Evolutionary conservation across 1,284 basidiomycete genomes (phyloP), one percentile per base, ranked within the genome.

Genomic region (Chalciporus sp.): DNA sequence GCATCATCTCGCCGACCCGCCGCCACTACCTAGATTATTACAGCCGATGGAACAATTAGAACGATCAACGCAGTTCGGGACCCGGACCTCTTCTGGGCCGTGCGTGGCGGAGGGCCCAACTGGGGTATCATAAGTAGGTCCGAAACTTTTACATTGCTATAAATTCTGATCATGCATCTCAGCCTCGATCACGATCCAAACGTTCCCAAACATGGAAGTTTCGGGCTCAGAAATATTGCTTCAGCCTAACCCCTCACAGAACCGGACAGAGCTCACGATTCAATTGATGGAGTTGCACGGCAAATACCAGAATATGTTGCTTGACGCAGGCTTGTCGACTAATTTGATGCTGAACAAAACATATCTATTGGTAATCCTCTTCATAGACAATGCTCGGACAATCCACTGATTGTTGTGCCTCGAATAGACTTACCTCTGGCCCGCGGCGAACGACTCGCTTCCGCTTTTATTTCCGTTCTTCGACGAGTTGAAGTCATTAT

Each of bases 161-260:
- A 45, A 17, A 54, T 20, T 5, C 27, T 11, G 19, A 14, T 3
- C 3, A 10, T 3, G 4, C 12, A 12, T 10, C 12, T 9, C 6
- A 54, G 52, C 28, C 2, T 53, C 52, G 7, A 39, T 51, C 8
- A 53, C 47, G 17, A 51, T 53, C 8, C 48, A 53, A 39, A 29
- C 39, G 7, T 45, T 31, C 12, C 37, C 51, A 12, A 40, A 26
- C n/a, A 53, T 26, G 20, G 26, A 14, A 28, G 29, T 54, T 3
- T n/a, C 42, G 31, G 26, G 23, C 9, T 53, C 35, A n/a, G 16
- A 20, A 17, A n/a, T 53, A 10, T 28, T 42, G 20, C 40, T 54
- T 12, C 28, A 39, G 17, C 42, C 51, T 10, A 53, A 45, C 27
- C 14, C 37, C 16, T n/a, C 42, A 17, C 41, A 53, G 23, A 53